Conservation (phyloP, 495 filamentous ascomycete species). For the Penicillium herquei region DNA sequence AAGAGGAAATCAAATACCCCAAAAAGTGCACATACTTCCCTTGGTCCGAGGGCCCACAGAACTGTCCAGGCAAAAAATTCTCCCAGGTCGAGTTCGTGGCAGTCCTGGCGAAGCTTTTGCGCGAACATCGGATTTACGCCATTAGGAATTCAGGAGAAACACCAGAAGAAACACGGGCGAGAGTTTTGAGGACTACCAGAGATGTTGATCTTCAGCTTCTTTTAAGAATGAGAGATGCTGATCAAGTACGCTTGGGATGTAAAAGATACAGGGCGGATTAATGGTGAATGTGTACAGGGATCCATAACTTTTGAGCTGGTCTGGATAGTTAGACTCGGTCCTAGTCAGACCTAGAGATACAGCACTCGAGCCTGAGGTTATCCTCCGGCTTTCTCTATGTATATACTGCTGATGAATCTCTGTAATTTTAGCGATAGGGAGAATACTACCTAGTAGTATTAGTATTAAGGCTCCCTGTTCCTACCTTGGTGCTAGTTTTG, state of each 20-base stretch:
- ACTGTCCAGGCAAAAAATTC: conserved; percentile 53
- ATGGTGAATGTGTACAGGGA: too few relatives aligned
- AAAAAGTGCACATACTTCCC: conserved; percentile 41
- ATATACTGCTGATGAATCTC: too few relatives aligned
- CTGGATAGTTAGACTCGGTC: too few relatives aligned
- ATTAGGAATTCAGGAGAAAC: background rate
- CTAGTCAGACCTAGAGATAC: too few relatives aligned
- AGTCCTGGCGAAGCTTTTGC: conserved; percentile 24
- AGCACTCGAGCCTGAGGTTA: too few relatives aligned
- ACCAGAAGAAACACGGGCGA: background rate
- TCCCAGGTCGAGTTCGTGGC: conserved; percentile 55
- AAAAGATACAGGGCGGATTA: too few relatives aligned
- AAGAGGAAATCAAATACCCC: conserved; percentile 15
- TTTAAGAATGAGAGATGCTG: background rate
- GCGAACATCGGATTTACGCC: background rate
- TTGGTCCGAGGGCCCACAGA: conserved; percentile 47
- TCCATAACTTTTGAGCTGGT: too few relatives aligned
- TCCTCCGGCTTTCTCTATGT: too few relatives aligned
- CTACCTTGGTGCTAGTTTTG: too few relatives aligned
- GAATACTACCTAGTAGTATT: too few relatives aligned
- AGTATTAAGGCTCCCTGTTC: too few relatives aligned
- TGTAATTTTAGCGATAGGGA: too few relatives aligned
- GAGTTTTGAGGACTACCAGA: background rate
- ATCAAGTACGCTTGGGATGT: background rate
- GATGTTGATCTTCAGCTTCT: background rate